Evolutionary conservation across 1,284 basidiomycete genomes (phyloP), one percentile per base, ranked within the genome.

Genomic region (Singerocomus inundabilis): DNA sequence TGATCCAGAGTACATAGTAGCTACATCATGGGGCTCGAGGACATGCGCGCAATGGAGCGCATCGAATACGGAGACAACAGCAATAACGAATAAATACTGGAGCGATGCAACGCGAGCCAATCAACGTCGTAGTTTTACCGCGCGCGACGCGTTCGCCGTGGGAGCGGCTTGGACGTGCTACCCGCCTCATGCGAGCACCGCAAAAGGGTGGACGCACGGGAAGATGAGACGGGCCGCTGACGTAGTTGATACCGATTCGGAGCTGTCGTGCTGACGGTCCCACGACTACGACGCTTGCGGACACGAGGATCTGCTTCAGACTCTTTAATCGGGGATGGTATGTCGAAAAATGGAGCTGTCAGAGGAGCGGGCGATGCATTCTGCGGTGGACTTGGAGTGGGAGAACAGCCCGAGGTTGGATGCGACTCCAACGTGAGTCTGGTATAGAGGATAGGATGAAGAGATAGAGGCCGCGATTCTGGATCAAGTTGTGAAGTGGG

Each of bases 401-500:
- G 35, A 44, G 61, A 47, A 38, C 35, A 37, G 31, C 47, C 31
- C 3, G 43, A 21, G 39, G 62, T 45, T 15, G 58, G 48, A 29
- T 58, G 53, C n/a, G 64, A 51, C 16, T 67, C 63, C 54, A 71
- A 66, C 16, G 68, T 66, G 32, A 72, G 61, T 38, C 66, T 70
- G 8, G 73, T 70, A 58, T 66, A 70, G 13, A 71, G 64, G 18
- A 71, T 49, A 10, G 69, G 55, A 44, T 67, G 68, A 41, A 64
- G 59, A 26, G 60, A 47, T 5, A 54, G 24, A 47, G 54, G 52
- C 44, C 71, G 74, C 25, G 69, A 68, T 10, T 57, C 58, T 13
- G 65, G 57, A 45, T 77, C 71, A 28, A 72, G 59, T 55, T 74
- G 72, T 10, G 73, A 73, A n/a, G 64, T 50, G 15, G 75, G 64